These are phyloP conservation scores for Henckelia pumila DNA, from an alignment of 257 asterid species.

Conservation along the genomic window DNA sequence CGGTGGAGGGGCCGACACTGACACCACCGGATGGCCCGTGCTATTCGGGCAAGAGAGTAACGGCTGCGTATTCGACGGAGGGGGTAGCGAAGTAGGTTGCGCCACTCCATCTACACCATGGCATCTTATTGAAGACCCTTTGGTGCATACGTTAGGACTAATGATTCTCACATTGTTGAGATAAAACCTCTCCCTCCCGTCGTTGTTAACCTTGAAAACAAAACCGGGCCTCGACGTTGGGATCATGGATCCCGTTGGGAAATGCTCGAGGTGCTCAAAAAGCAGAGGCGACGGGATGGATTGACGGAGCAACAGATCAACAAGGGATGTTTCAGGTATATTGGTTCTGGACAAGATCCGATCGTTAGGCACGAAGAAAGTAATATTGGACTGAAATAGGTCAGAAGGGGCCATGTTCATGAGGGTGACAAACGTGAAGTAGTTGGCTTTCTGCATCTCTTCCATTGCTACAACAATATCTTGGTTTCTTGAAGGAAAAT, in stretches of 20 bases:
- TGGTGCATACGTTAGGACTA: constrained; percentile 66
- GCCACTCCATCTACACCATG: constrained; percentile 74
- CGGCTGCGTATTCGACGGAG: constrained; percentile 22
- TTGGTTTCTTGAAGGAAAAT: constrained; percentile 3
- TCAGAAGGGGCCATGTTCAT: constrained; percentile 59
- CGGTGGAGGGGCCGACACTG: constrained; percentile 17
- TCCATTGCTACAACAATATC: constrained; percentile 39
- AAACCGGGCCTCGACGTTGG: constrained; percentile 59
- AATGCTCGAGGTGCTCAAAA: constrained; percentile 48
- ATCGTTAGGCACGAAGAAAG: constrained; percentile 81
- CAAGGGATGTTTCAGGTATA: constrained; percentile 28
- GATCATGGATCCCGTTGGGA: constrained; percentile 62
- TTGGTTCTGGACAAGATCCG: constrained; percentile 36
- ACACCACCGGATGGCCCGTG: constrained; percentile 17
- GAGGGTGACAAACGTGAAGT: constrained; percentile 72
- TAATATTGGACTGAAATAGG: constrained; percentile 37
- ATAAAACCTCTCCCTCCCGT: constrained; percentile 46
- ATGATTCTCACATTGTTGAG: constrained; percentile 55
- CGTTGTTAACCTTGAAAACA: constrained; percentile 44
- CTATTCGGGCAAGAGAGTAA: constrained; percentile 12
- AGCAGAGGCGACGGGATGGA: constrained; percentile 65
- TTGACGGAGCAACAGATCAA: constrained; percentile 64
- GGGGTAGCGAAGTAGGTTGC: constrained; percentile 25
- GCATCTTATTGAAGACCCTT: constrained; percentile 53
- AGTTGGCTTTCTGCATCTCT: constrained; percentile 73